Percentiles rank a stretch among this genome's conserved stretches.
Conservation (phyloP, 164 flowering plant species). For the Buxus sempervirens region DNA sequence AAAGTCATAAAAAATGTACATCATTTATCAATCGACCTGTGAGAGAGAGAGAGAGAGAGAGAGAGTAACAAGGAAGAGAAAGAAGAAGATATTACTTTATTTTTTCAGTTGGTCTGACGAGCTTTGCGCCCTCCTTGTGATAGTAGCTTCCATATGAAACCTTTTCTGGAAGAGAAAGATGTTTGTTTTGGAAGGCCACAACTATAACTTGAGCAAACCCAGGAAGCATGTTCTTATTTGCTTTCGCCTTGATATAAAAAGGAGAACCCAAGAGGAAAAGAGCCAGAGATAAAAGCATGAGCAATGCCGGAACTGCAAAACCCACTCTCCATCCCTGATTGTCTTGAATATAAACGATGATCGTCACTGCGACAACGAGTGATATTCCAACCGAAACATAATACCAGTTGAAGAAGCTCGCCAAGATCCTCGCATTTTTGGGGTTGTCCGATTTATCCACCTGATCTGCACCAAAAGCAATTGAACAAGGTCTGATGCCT, state of each 20-base stretch:
- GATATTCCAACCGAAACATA: slow-evolving; percentile 45
- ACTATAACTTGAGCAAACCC: slow-evolving; percentile 51
- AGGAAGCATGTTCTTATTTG: slow-evolving; percentile 40
- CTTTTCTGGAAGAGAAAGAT: slow-evolving; percentile 27
- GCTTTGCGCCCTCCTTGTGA: slow-evolving; percentile 27
- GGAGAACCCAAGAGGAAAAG: slow-evolving; percentile 49
- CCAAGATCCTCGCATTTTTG: slow-evolving; percentile 38
- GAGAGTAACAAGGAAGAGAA: too few relatives aligned
- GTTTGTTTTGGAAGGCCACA: slow-evolving; percentile 46
- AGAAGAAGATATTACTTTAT: slow-evolving; percentile 36
- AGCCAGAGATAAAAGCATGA: slow-evolving; percentile 44
- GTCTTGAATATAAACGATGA: slow-evolving; percentile 66
- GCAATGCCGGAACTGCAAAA: slow-evolving; percentile 57
- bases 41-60: too few relatives aligned
- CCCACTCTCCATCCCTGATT: slow-evolving; percentile 66
- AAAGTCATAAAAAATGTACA: not conserved
- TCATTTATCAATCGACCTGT: too few relatives aligned
- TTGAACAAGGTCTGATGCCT: slow-evolving; percentile 58
- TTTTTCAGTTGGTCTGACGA: slow-evolving; percentile 36
- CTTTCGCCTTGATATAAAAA: slow-evolving; percentile 38
- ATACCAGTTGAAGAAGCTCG: slow-evolving; percentile 67
- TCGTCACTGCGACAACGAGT: slow-evolving; percentile 46
- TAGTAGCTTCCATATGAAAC: slow-evolving; percentile 31
- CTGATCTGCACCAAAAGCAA: slow-evolving; percentile 82
- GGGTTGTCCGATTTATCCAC: slow-evolving; percentile 39